phyloP scores from a whole-genome alignment of 2,329 filamentous ascomycete genomes.

The Colletotrichum sp. region DNA sequence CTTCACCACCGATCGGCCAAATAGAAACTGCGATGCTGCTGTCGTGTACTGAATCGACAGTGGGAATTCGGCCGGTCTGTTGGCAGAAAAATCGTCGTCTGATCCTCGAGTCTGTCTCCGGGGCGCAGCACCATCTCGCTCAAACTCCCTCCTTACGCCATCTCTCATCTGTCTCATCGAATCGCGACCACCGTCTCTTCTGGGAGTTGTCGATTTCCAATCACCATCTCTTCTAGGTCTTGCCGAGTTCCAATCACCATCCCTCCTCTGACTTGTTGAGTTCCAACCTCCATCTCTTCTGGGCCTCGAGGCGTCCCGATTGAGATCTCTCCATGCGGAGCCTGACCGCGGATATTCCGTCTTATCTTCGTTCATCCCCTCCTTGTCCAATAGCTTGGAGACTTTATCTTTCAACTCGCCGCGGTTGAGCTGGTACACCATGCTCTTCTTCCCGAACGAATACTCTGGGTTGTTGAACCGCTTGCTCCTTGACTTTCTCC shows the following conservation, averaged over 20 bases:
- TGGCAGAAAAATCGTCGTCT: not conserved
- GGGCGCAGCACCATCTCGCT: not conserved
- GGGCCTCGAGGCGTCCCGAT: not conserved
- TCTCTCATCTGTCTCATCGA: not conserved
- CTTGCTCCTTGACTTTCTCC: slow-evolving; percentile 50
- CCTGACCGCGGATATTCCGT: not conserved
- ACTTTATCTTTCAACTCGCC: slow-evolving; percentile 41
- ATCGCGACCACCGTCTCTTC: not conserved
- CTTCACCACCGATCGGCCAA: slow-evolving; percentile 80
- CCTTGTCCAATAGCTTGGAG: slow-evolving; percentile 15
- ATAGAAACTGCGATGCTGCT: slow-evolving; percentile 89
- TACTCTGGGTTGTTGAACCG: slow-evolving; percentile 57
- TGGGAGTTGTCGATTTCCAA: not conserved
- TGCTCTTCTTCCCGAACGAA: slow-evolving; percentile 58
- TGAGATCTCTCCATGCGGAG: not conserved
- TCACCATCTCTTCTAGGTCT: not conserved
- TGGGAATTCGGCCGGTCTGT: not conserved
- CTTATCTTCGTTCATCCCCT: not conserved
- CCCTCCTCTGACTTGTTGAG: not conserved
- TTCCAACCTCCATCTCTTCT: not conserved
- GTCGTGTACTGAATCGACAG: slow-evolving; percentile 66
- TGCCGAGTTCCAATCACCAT: not conserved
- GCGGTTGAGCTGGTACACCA: slow-evolving; percentile 59
- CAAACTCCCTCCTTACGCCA: not conserved
- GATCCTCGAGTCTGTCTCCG: not conserved